Base-by-base conservation (phyloP, 2,329 filamentous ascomycete genomes). In the Cladosporium sp. region DNA sequence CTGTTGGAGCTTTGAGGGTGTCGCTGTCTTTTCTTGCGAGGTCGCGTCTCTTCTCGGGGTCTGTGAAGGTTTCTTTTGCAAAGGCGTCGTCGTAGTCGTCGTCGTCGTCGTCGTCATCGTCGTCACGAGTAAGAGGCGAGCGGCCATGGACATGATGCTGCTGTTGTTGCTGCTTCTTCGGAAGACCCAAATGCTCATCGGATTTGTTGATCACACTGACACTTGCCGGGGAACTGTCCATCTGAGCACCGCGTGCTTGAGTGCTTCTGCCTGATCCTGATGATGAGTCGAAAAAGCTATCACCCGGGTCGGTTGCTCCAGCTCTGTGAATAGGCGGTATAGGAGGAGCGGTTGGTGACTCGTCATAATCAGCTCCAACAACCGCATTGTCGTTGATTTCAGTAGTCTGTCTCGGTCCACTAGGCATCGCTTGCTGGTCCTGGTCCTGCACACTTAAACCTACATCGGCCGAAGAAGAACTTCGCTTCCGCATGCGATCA, bases 241-340 rank as follows among this genome's bases (percentile, higher is more conserved):
- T 45, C 56, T 59, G 24, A 15, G 11, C 6, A n/a, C 36, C 38
- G 24, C 24, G 15, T 36, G n/a, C 5, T 3, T 49, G 43, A 56
- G 27, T n/a, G n/a, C n/a, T n/a, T n/a, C n/a, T n/a, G n/a, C n/a
- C 43, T 22, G 71, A 71, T 7, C 66, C 66, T 1, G 63, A 66
- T 3, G 58, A 59, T 7, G 60, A 56, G 1, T 69, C 67, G 7
- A 70, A 54, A 6, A 69, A 58, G 12, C 64, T 66, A 24, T 9
- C 22, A 5, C 22, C 22, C 9, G 22, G 22, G 22, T 9, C 9
- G 9, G 4, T 9, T 9, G 9, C 9, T 5, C 22, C 22, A 9
- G 5, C 22, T 27, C 22, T 19, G 4, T 40, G 34, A 12, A 32
- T 17, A 27, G 43, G n/a, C 38, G 43, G 22, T 13, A 17, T 12